These are phyloP conservation scores for Stagonosporopsis vannaccii DNA, from an alignment of 2,329 filamentous ascomycete genomes.

Conservation along the genomic window DNA sequence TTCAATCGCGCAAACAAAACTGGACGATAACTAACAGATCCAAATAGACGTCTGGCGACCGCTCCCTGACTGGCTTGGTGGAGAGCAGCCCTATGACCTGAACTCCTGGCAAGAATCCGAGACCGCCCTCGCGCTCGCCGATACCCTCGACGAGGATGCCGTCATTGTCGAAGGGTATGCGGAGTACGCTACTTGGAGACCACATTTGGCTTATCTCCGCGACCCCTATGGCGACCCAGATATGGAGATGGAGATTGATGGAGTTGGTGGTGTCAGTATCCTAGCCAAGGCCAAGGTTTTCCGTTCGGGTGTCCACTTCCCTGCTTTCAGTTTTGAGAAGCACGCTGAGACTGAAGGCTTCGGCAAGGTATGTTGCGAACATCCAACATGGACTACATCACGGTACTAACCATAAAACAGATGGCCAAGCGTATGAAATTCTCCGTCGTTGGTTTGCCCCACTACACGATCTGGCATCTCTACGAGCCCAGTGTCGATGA, in stretches of 20 bases:
- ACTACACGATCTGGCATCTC: slow-evolving; percentile 99
- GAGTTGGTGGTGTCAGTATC: slow-evolving; percentile 96
- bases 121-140: slow-evolving; percentile 89
- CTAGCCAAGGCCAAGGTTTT: slow-evolving; percentile 96
- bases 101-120: slow-evolving; percentile 99
- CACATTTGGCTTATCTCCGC: slow-evolving; percentile 93
- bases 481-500: slow-evolving; percentile 99
- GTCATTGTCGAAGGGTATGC: slow-evolving; percentile 99
- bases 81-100: slow-evolving; percentile 96
- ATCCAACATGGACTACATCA: neutral
- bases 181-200: slow-evolving; percentile 97
- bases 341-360: slow-evolving; percentile 99
- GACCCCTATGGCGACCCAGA: slow-evolving; percentile 98
- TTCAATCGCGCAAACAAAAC: slow-evolving; percentile 32
- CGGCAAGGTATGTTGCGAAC: slow-evolving; percentile 75
- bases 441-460: slow-evolving; percentile 92
- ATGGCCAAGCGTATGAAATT: slow-evolving; percentile 98
- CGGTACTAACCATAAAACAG: slow-evolving; percentile 58
- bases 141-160: slow-evolving; percentile 95
- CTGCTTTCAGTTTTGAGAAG: slow-evolving; percentile 97
- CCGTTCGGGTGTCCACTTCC: slow-evolving; percentile 93
- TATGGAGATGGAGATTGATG: slow-evolving; percentile 99
- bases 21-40: slow-evolving; percentile 26
- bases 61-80: slow-evolving; percentile 97
- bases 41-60: slow-evolving; percentile 84